A percentile compares a stretch with the other conserved stretches of the same genome.
These are phyloP conservation scores for Phytophthora litchii DNA, from an alignment of 352 stramenopile species.

Conservation along the genomic window DNA sequence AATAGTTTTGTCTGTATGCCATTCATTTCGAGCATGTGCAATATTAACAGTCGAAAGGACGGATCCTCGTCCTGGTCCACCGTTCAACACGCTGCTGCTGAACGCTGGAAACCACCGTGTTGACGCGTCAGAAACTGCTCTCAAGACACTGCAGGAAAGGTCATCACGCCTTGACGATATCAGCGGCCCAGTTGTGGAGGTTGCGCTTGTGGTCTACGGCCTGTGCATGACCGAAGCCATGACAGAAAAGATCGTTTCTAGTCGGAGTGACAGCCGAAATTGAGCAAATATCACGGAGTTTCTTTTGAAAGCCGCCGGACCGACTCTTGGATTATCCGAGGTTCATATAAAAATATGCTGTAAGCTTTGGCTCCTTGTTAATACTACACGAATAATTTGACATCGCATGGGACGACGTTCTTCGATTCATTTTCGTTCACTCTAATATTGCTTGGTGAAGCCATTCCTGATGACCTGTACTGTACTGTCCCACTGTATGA, in stretches of 20 bases:
- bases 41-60: constrained; percentile 17
- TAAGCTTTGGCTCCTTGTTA: constrained; percentile 1
- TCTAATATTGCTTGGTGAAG: too few relatives aligned
- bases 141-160: constrained; percentile 17
- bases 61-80: constrained; percentile 11
- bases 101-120: constrained; percentile 24
- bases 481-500: not conserved
- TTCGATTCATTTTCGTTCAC: not conserved
- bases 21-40: constrained; percentile 17
- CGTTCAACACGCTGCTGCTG: constrained; percentile 18
- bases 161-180: constrained; percentile 19
- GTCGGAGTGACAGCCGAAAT: constrained; percentile 16
- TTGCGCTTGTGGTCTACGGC: not conserved
- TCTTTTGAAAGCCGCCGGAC: not conserved
- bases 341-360: not conserved
- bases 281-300: constrained; percentile 15
- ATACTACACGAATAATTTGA: not conserved
- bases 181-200: constrained; percentile 10
- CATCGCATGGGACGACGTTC: not conserved
- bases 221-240: constrained; percentile 2
- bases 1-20: not conserved
- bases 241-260: constrained; percentile 32
- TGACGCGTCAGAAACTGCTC: constrained; percentile 28
- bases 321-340: not conserved
- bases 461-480: not conserved